Evolutionary conservation across 441 rosid species (phyloP), one percentile per base, ranked within the genome.

Genomic region (Populus trichocarpa): DNA sequence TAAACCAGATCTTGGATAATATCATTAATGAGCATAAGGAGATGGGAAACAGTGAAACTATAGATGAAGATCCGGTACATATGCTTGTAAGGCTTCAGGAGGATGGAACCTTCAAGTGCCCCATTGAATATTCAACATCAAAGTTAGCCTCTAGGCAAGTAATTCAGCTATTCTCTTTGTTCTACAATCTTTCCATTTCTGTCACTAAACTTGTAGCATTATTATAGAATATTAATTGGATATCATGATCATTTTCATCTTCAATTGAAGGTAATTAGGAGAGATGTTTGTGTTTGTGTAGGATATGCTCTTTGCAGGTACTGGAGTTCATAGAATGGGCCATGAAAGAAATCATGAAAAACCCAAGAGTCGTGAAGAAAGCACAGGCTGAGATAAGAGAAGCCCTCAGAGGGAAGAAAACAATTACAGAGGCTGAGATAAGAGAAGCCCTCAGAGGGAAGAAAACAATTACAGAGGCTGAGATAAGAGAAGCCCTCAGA

Each of bases 301-400:
- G 94, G 89, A 88, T 82, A 65, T 90, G 63, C 89, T 89, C 73
- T 35, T 79, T 2, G 94, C 91, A 0, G 94, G 94, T 4, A 85
- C 91, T 0, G 92, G 89, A 86, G 92, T 2, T 89, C 94, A 6
- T 89, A 67, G 92, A 90, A 64, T 90, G 92, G 94, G 80, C 94
- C 4, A 78, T 90, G 14, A 81, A 90, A 0, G 90, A 90, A 80
- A 85, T 89, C 85, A 23, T 89, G 79, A 82, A 80, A 18, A 86
- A 82, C 57, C 88, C 89, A 2, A 78, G 77, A 69, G 84, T 89
- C 26, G 38, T 90, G 8, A 82, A 72, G 57, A 73, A 79, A 26
- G 94, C 89, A 33, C 92, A 90, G 0, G 86, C 75, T 0, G 92
- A 89, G 78, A 87, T 89, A 85, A 86, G 89, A 26, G 57, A 75